A percentile compares a stretch with the other conserved stretches of the same genome.
Conservation (phyloP, 78 protist genomes). For the Acrasis kona region DNA sequence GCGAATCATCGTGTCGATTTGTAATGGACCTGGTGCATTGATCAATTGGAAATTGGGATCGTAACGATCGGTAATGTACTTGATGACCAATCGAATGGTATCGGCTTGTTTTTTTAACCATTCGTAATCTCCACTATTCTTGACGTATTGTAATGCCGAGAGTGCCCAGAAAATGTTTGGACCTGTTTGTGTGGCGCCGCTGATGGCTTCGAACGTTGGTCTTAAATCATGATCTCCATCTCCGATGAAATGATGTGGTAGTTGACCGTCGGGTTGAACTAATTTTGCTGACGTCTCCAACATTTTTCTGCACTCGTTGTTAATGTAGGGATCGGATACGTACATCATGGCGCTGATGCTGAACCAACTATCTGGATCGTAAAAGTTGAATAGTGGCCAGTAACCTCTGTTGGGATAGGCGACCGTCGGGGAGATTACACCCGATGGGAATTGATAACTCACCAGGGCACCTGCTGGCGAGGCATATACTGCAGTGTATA, state of each 20-base stretch:
- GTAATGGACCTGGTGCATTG: neutral
- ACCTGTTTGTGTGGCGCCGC: slow-evolving; percentile 21
- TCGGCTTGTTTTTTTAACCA: neutral
- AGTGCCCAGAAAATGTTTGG: slow-evolving; percentile 17
- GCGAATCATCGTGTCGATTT: slow-evolving; percentile 3
- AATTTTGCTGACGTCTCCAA: neutral
- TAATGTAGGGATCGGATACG: slow-evolving; percentile 3
- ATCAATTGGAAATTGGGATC: neutral
- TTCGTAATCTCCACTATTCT: neutral
- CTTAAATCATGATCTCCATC: too few relatives aligned
- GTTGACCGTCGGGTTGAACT: neutral
- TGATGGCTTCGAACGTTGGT: slow-evolving; percentile 3
- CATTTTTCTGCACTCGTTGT: neutral
- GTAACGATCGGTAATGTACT: too few relatives aligned
- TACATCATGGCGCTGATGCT: neutral
- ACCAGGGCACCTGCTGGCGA: too few relatives aligned
- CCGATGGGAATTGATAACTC: too few relatives aligned
- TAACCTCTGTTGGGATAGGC: neutral
- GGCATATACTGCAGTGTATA: too few relatives aligned
- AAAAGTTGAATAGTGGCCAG: slow-evolving; percentile 3
- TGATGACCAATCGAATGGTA: neutral
- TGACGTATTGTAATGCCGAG: slow-evolving; percentile 13
- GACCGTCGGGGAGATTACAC: neutral
- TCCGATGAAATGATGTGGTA: slow-evolving; percentile 19
- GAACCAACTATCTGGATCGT: slow-evolving; percentile 6